These are phyloP conservation scores for Hyparrhenia diplandra DNA, from an alignment of 176 grass and related monocot species.

Conservation along the genomic window DNA sequence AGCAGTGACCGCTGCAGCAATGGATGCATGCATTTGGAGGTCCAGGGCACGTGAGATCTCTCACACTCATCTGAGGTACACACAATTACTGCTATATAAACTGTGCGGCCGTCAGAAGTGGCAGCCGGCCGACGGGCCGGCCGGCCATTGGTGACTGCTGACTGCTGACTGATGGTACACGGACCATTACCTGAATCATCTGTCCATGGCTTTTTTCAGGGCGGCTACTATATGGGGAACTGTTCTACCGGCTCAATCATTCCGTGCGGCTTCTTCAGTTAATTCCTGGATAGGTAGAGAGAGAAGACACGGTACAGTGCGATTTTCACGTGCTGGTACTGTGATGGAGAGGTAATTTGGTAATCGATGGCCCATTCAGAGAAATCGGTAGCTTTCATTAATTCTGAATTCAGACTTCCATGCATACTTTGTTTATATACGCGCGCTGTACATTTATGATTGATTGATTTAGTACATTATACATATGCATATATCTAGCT, in stretches of 20 bases:
- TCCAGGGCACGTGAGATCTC: background rate
- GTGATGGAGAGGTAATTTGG: background rate
- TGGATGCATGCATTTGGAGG: background rate
- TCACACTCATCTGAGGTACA: constrained; percentile 17
- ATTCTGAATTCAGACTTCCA: no score
- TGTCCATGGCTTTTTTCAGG: constrained; percentile 29
- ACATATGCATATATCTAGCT: background rate
- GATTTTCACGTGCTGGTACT: constrained; percentile 10
- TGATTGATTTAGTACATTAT: background rate
- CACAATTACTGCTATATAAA: background rate
- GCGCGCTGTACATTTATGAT: background rate
- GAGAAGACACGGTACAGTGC: background rate
- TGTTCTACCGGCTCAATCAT: constrained; percentile 33
- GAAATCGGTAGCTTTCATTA: no score
- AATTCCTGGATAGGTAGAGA: background rate
- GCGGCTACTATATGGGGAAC: constrained; percentile 4
- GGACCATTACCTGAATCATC: constrained; percentile 39
- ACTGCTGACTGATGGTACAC: background rate
- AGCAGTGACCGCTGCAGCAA: background rate
- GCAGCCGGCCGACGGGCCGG: background rate
- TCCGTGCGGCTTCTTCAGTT: constrained; percentile 8
- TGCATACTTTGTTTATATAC: no score
- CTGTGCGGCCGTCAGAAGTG: constrained; percentile 12
- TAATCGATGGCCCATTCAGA: no score
- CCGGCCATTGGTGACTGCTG: background rate